Evolutionary conservation across 129 eudicot genomes (phyloP).

Genomic region (Artemisia tridentata): DNA sequence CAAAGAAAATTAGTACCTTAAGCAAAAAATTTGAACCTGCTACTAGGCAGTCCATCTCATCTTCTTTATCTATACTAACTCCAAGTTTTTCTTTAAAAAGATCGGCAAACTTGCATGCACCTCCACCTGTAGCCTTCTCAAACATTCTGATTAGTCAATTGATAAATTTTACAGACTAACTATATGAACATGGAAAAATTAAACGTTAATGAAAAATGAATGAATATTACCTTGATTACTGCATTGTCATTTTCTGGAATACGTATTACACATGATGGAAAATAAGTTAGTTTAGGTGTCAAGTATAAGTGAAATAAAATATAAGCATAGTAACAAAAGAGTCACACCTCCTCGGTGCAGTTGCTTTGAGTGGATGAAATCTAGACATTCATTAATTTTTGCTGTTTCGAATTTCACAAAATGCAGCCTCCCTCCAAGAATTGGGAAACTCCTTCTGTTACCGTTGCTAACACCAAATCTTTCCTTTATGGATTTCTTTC

Average conservation of each 20-base stretch:
- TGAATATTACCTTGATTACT: slow-evolving; percentile 72
- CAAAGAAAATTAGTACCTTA: slow-evolving; percentile 49
- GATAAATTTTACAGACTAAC: background rate
- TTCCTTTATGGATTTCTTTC: slow-evolving; percentile 52
- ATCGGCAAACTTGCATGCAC: slow-evolving; percentile 92
- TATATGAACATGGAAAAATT: background rate
- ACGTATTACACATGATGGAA: slow-evolving; percentile 7
- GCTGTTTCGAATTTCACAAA: slow-evolving; percentile 95
- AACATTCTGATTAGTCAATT: slow-evolving; percentile 34
- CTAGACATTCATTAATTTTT: slow-evolving; percentile 85
- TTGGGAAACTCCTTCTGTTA: slow-evolving; percentile 74
- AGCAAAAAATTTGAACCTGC: slow-evolving; percentile 96
- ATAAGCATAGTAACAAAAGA: slow-evolving; percentile 17
- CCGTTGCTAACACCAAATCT: slow-evolving; percentile 71
- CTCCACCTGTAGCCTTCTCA: slow-evolving; percentile 99
- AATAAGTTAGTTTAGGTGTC: slow-evolving; percentile 5
- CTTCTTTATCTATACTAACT: slow-evolving; percentile 93
- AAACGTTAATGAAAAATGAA: background rate
- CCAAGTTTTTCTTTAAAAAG: slow-evolving; percentile 96
- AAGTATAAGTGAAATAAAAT: background rate
- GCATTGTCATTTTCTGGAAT: slow-evolving; percentile 57
- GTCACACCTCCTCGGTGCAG: slow-evolving; percentile 75
- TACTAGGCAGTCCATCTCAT: slow-evolving; percentile 94
- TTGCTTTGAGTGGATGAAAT: slow-evolving; percentile 87
- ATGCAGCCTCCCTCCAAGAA: slow-evolving; percentile 96